Conservation (phyloP, 73 alveolate species). For the Tetrahymena borealis region DNA sequence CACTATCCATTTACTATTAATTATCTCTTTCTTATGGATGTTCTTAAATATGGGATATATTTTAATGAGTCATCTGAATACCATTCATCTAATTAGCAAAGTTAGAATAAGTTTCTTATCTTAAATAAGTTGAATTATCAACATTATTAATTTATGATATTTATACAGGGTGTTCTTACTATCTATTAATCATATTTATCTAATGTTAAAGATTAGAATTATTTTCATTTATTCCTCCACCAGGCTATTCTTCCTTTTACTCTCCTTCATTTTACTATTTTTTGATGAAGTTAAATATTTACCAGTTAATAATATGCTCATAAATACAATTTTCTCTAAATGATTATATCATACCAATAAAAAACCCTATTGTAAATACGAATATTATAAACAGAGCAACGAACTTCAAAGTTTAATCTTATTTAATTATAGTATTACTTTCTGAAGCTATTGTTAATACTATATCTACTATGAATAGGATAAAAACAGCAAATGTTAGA, state of each 20-base stretch:
- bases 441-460: not conserved
- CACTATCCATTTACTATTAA: not conserved
- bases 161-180: not conserved
- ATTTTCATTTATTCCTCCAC: not conserved
- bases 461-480: not conserved
- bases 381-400: not conserved
- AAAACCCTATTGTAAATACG: not conserved
- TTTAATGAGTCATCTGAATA: not conserved
- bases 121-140: not conserved
- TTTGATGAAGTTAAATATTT: not conserved
- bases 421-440: not conserved
- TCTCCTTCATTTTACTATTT: not conserved
- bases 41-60: not conserved
- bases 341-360: not conserved
- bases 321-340: not conserved
- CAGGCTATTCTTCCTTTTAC: not conserved
- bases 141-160: not conserved
- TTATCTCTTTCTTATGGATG: not conserved
- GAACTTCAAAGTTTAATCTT: not conserved
- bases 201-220: not conserved
- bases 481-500: not conserved
- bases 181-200: not conserved
- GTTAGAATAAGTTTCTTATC: not conserved
- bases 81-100: not conserved
- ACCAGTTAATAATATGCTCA: not conserved